Percentiles rank a stretch among this genome's conserved stretches.
phyloP scores from a whole-genome alignment of 805 yeast genomes.

The Yarrowia divulgata region DNA sequence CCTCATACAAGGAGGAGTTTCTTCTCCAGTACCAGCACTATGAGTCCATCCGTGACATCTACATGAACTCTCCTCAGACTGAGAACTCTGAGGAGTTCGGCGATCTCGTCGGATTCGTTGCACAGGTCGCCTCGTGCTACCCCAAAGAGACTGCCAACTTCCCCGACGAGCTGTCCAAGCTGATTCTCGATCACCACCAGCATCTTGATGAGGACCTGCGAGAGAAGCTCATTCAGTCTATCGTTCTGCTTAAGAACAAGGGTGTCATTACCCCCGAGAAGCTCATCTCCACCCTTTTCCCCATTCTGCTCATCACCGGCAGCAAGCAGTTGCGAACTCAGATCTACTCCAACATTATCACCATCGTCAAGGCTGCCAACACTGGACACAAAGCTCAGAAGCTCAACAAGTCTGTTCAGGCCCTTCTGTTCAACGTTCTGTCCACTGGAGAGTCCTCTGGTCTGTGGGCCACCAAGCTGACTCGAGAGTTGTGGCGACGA shows the following conservation, averaged over 20 bases:
- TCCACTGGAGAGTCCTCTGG: slow-evolving; percentile 86
- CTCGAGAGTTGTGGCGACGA: slow-evolving; percentile 96
- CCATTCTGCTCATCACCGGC: slow-evolving; percentile 70
- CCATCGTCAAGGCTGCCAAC: slow-evolving; percentile 81
- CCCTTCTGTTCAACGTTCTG: slow-evolving; percentile 82
- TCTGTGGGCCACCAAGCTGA: slow-evolving; percentile 93
- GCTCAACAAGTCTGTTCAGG: slow-evolving; percentile 88
- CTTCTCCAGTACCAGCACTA: slow-evolving; percentile 91
- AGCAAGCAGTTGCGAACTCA: slow-evolving; percentile 85
- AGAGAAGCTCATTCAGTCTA: slow-evolving; percentile 88
- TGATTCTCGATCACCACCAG: slow-evolving; percentile 77
- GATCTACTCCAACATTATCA: slow-evolving; percentile 78
- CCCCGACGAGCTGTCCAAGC: slow-evolving; percentile 77
- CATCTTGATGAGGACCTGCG: slow-evolving; percentile 83
- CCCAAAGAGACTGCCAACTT: slow-evolving; percentile 86
- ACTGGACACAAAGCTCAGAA: slow-evolving; percentile 90
- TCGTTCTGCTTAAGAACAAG: slow-evolving; percentile 90
- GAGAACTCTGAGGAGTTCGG: slow-evolving; percentile 70
- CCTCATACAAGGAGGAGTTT: slow-evolving; percentile 92
- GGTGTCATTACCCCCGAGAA: slow-evolving; percentile 78
- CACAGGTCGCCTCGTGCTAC: slow-evolving; percentile 89
- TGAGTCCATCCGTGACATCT: slow-evolving; percentile 87
- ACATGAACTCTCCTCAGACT: slow-evolving; percentile 73
- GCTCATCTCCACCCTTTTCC: slow-evolving; percentile 86
- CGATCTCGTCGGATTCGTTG: slow-evolving; percentile 86